Conservation (phyloP, 768 basidiomycete genomes). For the Scleroderma citrinum region DNA sequence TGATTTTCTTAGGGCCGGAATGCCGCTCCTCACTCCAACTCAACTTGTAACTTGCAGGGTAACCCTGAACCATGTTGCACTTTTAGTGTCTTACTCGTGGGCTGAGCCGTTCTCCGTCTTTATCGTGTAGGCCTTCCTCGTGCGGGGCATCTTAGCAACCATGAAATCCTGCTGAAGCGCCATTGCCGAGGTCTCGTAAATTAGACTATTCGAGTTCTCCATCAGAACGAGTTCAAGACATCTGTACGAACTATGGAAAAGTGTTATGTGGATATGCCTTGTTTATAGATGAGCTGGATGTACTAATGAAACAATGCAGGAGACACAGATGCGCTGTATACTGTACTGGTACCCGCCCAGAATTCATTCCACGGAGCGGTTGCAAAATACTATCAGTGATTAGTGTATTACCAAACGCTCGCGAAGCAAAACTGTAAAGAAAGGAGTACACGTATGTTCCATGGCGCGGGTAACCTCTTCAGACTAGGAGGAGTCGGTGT, state of each 20-base stretch:
- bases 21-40: background rate
- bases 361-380: background rate
- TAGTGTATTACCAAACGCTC: background rate
- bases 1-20: conserved; percentile 15
- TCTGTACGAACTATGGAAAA: background rate
- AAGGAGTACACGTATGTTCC: background rate
- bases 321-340: background rate
- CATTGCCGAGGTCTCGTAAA: background rate
- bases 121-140: background rate
- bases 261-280: background rate
- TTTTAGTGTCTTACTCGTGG: background rate
- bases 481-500: conserved; percentile 24
- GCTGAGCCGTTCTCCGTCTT: background rate
- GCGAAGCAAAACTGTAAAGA: background rate
- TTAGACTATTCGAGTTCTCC: background rate
- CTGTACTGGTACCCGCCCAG: background rate
- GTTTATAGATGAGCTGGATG: background rate
- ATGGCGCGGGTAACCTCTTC: conserved; percentile 7
- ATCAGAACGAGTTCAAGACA: background rate
- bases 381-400: background rate
- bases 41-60: too few relatives aligned
- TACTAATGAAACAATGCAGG: background rate
- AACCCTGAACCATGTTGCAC: background rate
- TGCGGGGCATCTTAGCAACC: background rate
- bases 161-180: background rate